phyloP scores from a whole-genome alignment of 768 basidiomycete species.

The Glaciozyma antarctica region DNA sequence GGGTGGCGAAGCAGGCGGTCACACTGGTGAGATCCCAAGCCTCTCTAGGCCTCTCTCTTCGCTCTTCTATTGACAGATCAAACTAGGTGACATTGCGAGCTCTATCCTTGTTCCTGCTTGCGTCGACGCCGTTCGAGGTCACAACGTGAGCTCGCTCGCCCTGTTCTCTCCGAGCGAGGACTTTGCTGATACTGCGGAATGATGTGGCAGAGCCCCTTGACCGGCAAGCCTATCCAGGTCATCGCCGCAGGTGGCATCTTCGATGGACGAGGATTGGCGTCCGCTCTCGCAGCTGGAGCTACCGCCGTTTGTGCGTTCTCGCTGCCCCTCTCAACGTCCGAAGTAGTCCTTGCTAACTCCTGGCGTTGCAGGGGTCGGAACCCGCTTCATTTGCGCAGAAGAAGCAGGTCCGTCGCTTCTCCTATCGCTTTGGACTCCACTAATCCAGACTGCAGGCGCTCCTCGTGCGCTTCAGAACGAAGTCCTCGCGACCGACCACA shows the following conservation, averaged over 20 bases:
- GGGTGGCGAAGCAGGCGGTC: conserved; percentile 84
- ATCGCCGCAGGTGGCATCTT: conserved; percentile 85
- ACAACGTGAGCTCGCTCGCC: too few species aligned
- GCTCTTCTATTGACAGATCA: too few species aligned
- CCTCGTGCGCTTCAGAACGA: conserved; percentile 15
- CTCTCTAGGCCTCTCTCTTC: too few species aligned
- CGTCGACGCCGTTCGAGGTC: conserved; percentile 41
- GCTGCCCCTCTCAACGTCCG: too few species aligned
- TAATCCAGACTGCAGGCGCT: neutral
- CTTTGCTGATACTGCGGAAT: conserved; percentile 41
- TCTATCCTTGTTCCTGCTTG: conserved; percentile 83
- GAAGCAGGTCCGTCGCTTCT: conserved; percentile 17
- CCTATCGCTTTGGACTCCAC: too few species aligned
- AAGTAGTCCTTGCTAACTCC: too few species aligned
- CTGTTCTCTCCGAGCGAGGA: too few species aligned
- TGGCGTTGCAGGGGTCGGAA: conserved; percentile 13
- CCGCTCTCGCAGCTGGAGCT: neutral
- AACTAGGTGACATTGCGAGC: conserved; percentile 59
- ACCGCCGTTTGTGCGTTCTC: too few species aligned
- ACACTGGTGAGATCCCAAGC: conserved; percentile 45
- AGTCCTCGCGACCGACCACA: neutral
- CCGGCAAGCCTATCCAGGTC: conserved; percentile 72
- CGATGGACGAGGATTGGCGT: conserved; percentile 42
- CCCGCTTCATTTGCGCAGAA: conserved; percentile 23
- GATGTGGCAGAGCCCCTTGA: conserved; percentile 65